Evolutionary conservation across 805 yeast genomes (phyloP), one percentile per base, ranked within the genome.

Genomic region (Vanderwaltozyma polyspora): DNA sequence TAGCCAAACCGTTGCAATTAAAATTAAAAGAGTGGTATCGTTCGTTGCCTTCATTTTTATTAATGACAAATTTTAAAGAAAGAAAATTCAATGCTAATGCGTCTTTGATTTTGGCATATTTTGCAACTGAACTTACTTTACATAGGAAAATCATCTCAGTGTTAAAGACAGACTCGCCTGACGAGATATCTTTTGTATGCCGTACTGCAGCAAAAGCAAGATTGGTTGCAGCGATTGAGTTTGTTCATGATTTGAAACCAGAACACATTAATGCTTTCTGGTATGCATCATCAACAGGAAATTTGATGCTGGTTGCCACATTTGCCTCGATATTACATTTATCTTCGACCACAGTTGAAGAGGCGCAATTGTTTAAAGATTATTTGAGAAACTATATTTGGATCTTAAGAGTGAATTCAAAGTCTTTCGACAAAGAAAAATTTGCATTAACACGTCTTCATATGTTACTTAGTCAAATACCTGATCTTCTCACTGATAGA

Each of bases 191-290:
- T 8, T 57, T 63, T 21, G 86, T 86, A 1, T 85, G 95, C 52
- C 68, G 95, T 28, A 66, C 78, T 19, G 95, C 95, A 0, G 96
- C 95, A 2, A 74, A 70, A 38, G 79, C 93, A 2, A 64, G 97
- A 49, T 63, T 87, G 13, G 59, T 72, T 6, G 94, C 95, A 0
- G 83, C 95, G 1, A 72, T 82, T 40, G 91, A 81, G 35, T 81
- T 84, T 55, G 76, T 83, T 8, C 63, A 78, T 32, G 79, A 75
- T 39, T 65, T 87, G 53, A 78, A 76, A 45, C 78, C 80, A 8
- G 94, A 85, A 45, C 94, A 85, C 49, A 67, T 84, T 31, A 87
- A 78, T 51, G 74, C 94, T 9, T 86, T 85, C 55, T 87, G 95
- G 95, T 91, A 83, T 57, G 73, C 86, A 2, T 74, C 86, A 2